phyloP scores from a whole-genome alignment of 768 basidiomycete species.

The Boletus coccyginus region DNA sequence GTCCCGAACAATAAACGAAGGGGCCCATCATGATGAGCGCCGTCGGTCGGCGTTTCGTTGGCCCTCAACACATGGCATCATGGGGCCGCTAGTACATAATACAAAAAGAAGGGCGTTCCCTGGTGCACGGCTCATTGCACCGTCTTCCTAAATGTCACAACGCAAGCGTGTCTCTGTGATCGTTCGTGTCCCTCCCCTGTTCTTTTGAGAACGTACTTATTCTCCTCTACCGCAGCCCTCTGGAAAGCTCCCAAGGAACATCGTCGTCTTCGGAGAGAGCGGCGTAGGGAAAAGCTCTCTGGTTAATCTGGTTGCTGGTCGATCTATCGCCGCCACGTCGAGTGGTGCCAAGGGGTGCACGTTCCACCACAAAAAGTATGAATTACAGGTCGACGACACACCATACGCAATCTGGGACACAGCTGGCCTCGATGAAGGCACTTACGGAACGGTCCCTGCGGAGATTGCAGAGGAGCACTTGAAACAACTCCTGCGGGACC shows the following conservation, averaged over 20 bases:
- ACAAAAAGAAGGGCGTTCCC: conserved; percentile 20
- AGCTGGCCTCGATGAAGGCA: conserved; percentile 38
- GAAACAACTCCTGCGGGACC: conserved; percentile 23
- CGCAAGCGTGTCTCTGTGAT: conserved; percentile 11
- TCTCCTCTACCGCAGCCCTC: conserved; percentile 5
- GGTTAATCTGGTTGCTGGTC: conserved; percentile 40
- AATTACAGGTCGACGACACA: conserved; percentile 23
- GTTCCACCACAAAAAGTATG: conserved; percentile 28
- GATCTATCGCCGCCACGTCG: conserved; percentile 36
- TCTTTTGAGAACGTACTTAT: conserved; percentile 3
- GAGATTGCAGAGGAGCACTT: conserved; percentile 29
- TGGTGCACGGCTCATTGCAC: conserved; percentile 5
- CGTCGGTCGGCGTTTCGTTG: conserved; percentile 22
- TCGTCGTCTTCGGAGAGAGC: conserved; percentile 29
- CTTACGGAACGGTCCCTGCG: conserved; percentile 28
- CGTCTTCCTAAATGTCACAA: conserved; percentile 21
- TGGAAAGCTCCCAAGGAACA: conserved; percentile 18
- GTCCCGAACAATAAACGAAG: conserved; percentile 8
- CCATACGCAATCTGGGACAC: conserved; percentile 37
- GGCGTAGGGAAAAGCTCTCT: conserved; percentile 42
- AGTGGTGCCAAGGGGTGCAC: conserved; percentile 36
- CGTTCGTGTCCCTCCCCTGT: conserved; percentile 15
- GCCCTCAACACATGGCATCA: conserved; percentile 4
- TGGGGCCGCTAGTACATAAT: conserved; percentile 8
- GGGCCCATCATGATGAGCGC: conserved; percentile 13